Conservation (phyloP, 176 grass and related monocot species). For the Chloris gayana region DNA sequence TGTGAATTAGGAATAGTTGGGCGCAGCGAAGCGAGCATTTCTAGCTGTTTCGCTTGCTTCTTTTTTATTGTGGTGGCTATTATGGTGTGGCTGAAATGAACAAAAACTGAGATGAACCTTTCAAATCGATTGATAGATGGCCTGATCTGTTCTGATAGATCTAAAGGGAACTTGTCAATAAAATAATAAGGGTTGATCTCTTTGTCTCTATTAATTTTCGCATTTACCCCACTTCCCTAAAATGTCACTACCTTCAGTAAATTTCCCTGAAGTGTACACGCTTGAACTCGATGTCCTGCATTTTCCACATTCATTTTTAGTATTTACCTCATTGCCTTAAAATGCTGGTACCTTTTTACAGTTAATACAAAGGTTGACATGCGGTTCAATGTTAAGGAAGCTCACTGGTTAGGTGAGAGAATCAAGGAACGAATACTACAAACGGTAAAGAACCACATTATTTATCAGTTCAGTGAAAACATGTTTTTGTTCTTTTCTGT, state of each 20-base stretch:
- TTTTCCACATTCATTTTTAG: background rate
- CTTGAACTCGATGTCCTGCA: background rate
- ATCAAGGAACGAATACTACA: constrained; percentile 84
- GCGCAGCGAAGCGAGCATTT: too few species aligned
- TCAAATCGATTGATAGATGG: too few species aligned
- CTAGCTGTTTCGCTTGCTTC: too few species aligned
- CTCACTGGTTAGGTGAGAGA: constrained; percentile 92
- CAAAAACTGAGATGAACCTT: too few species aligned
- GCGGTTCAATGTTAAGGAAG: constrained; percentile 91
- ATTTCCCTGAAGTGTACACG: background rate
- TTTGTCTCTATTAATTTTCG: background rate
- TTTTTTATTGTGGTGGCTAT: too few species aligned
- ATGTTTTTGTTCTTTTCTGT: background rate
- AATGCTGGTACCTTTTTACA: constrained; percentile 38
- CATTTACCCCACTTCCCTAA: background rate
- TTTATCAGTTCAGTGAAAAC: background rate
- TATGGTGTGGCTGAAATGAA: too few species aligned
- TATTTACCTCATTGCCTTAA: background rate
- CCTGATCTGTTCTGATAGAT: too few species aligned
- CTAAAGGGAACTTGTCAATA: too few species aligned
- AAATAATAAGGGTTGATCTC: too few species aligned
- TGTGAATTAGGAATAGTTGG: background rate
- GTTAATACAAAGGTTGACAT: constrained; percentile 99
- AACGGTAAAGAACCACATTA: constrained; percentile 51
- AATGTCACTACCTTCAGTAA: background rate